Evolutionary conservation across 2,329 filamentous ascomycete species (phyloP), one percentile per base, ranked within the genome.

Genomic region (Gaeumannomyces sp.): DNA sequence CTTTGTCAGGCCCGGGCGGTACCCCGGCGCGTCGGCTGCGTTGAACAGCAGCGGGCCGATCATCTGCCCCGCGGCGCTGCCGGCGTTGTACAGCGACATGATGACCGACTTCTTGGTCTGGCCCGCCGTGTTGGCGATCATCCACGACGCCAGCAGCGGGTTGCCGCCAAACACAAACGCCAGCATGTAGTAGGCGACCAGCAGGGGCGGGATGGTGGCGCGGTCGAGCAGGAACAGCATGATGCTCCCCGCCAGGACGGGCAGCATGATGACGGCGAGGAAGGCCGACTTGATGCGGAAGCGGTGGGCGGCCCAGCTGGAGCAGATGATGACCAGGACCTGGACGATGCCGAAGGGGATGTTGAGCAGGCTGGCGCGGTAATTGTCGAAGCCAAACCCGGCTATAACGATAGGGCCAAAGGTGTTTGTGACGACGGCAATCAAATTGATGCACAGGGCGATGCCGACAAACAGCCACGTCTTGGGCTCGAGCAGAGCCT

Each of bases 311-410:
- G 86, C 78, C 68, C 80, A 89, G 0, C 86, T 86, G 0, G 81
- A 79, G 7, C 83, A 71, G 2, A 90, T 73, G 65, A 90, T 87
- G 61, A 87, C 76, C 11, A 86, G 70, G 38, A 84, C 77, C 72
- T 90, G 87, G 7, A 89, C 73, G 0, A 80, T 81, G 1, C 87
- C 87, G 66, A 89, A 89, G 0, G 88, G 88, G 68, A 90, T 89
- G 71, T 88, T 89, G 25, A 90, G 79, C 4, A 90, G 75, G 4
- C 83, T 85, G 0, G 85, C 84, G 2, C 70, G 77, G 73, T 81
- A 84, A 64, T 83, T 82, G 72, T 86, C 80, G 67, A 84, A 88
- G 0, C 85, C 85, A 2, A 90, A 79, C 0, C 85, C 85, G 10
- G 76, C 77, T 5, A 90, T 73, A 64, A 90, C 88, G 11, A 89